Base-by-base conservation (phyloP, 306 rosid species). In the Cicer yamashitae region DNA sequence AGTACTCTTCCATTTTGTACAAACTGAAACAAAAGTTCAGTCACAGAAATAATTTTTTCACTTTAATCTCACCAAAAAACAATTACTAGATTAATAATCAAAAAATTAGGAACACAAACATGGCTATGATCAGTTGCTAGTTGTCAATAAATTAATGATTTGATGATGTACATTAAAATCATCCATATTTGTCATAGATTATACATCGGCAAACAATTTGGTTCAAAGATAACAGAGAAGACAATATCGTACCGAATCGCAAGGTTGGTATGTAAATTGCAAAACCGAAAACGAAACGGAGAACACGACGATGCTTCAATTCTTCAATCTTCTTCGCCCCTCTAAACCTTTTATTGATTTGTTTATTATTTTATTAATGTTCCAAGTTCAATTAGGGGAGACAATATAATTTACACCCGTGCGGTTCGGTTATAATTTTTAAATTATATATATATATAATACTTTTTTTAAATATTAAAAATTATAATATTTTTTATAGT, bases 221-320 rank as follows among this genome's bases (percentile, higher is more conserved):
- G 34, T 30, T 54, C 13, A 18, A 7, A 7, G 44, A 5, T 48
- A 41, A 50, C 44, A 5, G 9, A 14, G 43, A 40, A 46, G 7
- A 40, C 7, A 46, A 7, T 1, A 46, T 48, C 34, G 8, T 62
- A 41, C 58, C 69, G 13, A 67, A 45, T 67, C 44, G 8, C 18
- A 11, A 6, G 25, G 46, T 1, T 47, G 3, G 39, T 7, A 7
- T 7, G 14, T 10, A 1, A 18, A 43, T 69, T 20, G 54, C 11
- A 78, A 63, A 61, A 17, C 77, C 62, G 44, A 78, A 51, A 12
- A 43, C 34, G 22, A 62, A 25, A 14, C 8, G 13, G 51, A 30
- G 67, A 60, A 48, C 72, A 78, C 10, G 77, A 59, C 60, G 12
- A 17, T 18, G 8, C 34, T 25, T 1, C 39, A 1, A 6, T 9